Percentiles rank a stretch among this genome's conserved stretches.
phyloP scores from a whole-genome alignment of 176 grass and related monocot genomes.

The Pontederia paniculata region DNA sequence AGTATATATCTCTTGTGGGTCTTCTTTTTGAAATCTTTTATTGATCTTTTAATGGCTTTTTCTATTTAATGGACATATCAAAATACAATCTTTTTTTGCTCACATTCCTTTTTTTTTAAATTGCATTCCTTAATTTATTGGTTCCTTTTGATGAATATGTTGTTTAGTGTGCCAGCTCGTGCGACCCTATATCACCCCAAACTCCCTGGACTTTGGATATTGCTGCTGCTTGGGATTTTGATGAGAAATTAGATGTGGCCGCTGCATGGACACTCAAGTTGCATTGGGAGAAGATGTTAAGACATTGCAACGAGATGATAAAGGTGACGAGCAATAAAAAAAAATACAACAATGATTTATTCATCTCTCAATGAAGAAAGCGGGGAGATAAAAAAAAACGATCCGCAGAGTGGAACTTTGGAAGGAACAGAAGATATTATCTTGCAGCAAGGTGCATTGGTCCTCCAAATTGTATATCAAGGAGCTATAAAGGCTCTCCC shows the following conservation, averaged over 20 bases:
- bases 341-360: slow-evolving; percentile 78
- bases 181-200: slow-evolving; percentile 76
- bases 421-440: slow-evolving; percentile 56
- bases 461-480: slow-evolving; percentile 73
- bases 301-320: slow-evolving; percentile 26
- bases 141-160: neutral
- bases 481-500: slow-evolving; percentile 60
- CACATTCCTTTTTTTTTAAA: neutral
- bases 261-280: slow-evolving; percentile 67
- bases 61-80: no score
- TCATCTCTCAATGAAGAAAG: slow-evolving; percentile 54
- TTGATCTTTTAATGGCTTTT: no score
- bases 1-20: no score
- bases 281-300: slow-evolving; percentile 73
- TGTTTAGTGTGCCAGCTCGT: slow-evolving; percentile 41
- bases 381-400: slow-evolving; percentile 6
- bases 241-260: slow-evolving; percentile 77
- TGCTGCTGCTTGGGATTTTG: slow-evolving; percentile 92
- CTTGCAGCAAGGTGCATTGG: slow-evolving; percentile 75
- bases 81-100: neutral
- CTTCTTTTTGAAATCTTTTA: no score
- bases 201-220: slow-evolving; percentile 93
- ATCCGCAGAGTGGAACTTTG: slow-evolving; percentile 12
- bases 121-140: neutral
- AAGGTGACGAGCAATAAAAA: slow-evolving; percentile 44